Evolutionary conservation across 208 protist species (phyloP).

Genomic region (Angomonas deanei): DNA sequence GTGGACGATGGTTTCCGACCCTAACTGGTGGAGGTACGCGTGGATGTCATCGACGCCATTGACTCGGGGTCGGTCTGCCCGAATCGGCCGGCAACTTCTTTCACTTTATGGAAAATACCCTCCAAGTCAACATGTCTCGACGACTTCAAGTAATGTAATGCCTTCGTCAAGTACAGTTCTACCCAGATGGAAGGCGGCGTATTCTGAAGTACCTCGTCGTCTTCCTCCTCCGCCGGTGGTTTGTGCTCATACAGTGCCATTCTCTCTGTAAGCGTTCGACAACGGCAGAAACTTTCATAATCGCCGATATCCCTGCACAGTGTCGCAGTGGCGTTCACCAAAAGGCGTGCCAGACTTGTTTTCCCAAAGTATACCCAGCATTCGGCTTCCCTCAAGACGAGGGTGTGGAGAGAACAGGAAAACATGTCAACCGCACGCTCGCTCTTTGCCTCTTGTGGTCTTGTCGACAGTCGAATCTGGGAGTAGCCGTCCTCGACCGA

Average conservation of each 20-base stretch:
- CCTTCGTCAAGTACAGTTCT: no score
- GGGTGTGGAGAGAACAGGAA: neutral
- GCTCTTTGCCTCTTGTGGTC: neutral
- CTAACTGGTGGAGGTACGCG: no score
- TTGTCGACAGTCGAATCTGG: slow-evolving; percentile 2
- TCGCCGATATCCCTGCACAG: neutral
- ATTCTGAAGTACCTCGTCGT: no score
- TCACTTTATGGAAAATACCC: no score
- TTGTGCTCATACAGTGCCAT: neutral
- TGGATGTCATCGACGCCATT: no score
- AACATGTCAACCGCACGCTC: neutral
- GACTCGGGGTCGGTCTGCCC: no score
- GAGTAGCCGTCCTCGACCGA: slow-evolving; percentile 2
- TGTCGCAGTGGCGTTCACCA: neutral
- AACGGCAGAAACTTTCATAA: slow-evolving; percentile 2
- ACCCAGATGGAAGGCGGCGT: no score
- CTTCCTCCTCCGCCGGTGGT: neutral
- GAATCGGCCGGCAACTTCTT: no score
- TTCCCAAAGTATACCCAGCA: neutral
- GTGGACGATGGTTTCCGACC: no score
- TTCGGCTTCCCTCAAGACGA: neutral
- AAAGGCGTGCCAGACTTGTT: neutral
- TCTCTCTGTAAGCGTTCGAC: neutral
- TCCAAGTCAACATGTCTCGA: no score
- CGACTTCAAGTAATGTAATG: no score